These are phyloP conservation scores for Candida ascalaphidarum DNA, from an alignment of 805 yeast species.

Conservation along the genomic window DNA sequence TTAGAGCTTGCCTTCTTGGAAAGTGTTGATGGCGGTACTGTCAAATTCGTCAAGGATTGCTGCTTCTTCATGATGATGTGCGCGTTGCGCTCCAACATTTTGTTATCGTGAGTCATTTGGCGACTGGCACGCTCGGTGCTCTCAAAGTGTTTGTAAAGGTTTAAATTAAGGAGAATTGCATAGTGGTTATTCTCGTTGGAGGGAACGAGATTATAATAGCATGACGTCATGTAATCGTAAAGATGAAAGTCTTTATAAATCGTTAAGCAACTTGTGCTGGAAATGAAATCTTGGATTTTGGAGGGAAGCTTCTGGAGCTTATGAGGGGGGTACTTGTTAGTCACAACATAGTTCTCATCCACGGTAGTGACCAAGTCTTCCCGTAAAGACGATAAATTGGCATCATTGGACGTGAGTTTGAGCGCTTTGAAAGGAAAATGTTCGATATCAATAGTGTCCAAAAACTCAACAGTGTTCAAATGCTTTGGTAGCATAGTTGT, in stretches of 20 bases:
- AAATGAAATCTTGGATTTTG: conserved; percentile 25
- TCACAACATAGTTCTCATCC: conserved; percentile 12
- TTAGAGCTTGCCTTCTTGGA: not conserved
- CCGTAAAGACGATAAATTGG: conserved; percentile 27
- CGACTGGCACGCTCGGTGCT: conserved; percentile 19
- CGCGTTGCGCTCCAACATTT: conserved; percentile 7
- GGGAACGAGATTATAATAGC: conserved; percentile 29
- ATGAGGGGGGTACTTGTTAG: conserved; percentile 11
- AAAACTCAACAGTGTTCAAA: conserved; percentile 22
- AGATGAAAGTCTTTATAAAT: conserved; percentile 23
- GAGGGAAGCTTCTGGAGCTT: conserved; percentile 20
- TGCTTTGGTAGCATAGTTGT: too few relatives aligned
- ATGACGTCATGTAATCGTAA: conserved; percentile 31
- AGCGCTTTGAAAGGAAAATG: conserved; percentile 27
- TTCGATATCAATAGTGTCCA: too few relatives aligned
- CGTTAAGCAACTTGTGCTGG: conserved; percentile 16
- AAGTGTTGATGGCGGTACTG: not conserved
- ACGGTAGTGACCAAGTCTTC: conserved; percentile 18
- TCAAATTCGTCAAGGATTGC: not conserved
- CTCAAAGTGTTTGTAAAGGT: conserved; percentile 31
- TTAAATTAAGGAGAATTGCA: conserved; percentile 22
- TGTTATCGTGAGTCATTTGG: conserved; percentile 19
- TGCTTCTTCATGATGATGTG: not conserved
- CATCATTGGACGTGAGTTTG: conserved; percentile 27
- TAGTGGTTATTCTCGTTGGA: conserved; percentile 27